Evolutionary conservation across 2,329 filamentous ascomycete genomes (phyloP).

Genomic region (Alternaria ventricosa): DNA sequence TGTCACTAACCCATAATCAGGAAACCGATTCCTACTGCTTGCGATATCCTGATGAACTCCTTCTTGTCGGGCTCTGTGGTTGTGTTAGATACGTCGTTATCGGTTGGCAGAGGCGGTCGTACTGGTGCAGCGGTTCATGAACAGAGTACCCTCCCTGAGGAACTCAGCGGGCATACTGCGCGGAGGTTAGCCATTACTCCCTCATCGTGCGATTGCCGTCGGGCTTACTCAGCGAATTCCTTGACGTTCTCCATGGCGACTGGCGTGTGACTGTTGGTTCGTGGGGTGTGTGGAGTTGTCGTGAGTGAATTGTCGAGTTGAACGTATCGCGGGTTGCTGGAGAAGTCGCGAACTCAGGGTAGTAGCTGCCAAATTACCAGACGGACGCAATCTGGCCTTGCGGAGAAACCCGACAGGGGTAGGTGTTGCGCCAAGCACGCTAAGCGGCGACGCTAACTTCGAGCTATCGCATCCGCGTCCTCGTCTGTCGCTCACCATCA

Average conservation of each 20-base stretch:
- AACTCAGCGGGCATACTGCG: conserved; percentile 50
- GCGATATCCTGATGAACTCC: conserved; percentile 55
- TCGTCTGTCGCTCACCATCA: conserved; percentile 18
- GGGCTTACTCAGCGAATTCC: conserved; percentile 67
- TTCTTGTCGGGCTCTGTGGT: conserved; percentile 52
- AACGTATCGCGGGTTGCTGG: conserved; percentile 8
- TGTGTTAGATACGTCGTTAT: conserved; percentile 29
- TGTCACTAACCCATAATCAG: conserved; percentile 54
- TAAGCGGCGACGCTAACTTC: conserved; percentile 4
- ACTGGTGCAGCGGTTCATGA: conserved; percentile 58
- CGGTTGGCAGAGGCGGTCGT: conserved; percentile 1
- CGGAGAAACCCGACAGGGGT: conserved; percentile 29
- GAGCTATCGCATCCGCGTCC: conserved; percentile 19
- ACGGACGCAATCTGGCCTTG: conserved; percentile 38
- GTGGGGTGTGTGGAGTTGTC: conserved; percentile 2
- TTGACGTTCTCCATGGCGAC: conserved; percentile 71
- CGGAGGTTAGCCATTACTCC: conserved; percentile 25
- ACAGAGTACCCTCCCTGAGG: conserved; percentile 56
- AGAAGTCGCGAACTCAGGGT: conserved; percentile 25
- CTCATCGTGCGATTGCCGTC: neutral
- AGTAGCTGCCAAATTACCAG: conserved; percentile 23
- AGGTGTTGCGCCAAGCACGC: conserved; percentile 21
- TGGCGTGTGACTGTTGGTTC: conserved; percentile 3
- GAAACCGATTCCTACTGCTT: conserved; percentile 61
- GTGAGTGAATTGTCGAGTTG: conserved; percentile 10